Base-by-base conservation (phyloP, 129 eudicot species). In the Sambucus nigra region DNA sequence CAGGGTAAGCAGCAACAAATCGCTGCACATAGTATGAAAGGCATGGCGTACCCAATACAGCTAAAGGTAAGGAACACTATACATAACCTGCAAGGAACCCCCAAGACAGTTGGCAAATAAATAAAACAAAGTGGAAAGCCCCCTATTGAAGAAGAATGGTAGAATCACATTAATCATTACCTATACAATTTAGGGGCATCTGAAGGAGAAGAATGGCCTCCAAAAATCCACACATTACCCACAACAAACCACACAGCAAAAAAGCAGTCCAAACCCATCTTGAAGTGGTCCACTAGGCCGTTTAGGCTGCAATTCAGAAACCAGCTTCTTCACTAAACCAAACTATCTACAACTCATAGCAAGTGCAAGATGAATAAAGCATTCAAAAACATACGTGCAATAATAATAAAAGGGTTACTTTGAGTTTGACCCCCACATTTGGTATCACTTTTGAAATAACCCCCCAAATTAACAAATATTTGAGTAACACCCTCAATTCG, bases 161-260 rank as follows among this genome's bases (percentile, higher is more conserved):
- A n/a, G n/a, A n/a, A n/a, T n/a, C n/a, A n/a, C 12, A 35, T 19
- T 21, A 32, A 58, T 25, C 41, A 47, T 25, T 54, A 79, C 94
- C 87, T 79, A 69, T 83, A 83, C 79, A 83, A 60, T 67, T 79
- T 79, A 59, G 94, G 87, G 70, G 94, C 94, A 62, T 83, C 81
- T 25, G 84, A 63, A 29, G 84, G 72, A 32, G 94, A 79, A 5
- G 87, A 70, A 68, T 73, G 75, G 33, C 94, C 94, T 47, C 94
- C 94, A 79, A 83, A 83, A 24, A 79, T 79, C 94, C 94, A 83
- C 25, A 83, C 81, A 29, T 76, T 79, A 23, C 94, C 94, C 57
- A 79, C 87, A 19, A 83, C 87, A 33, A 83, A 83, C 94, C 94
- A 83, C 29, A 83, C 84, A n/a, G 87, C 87, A 57, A 83, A 83